Evolutionary conservation across 2,329 filamentous ascomycete species (phyloP).

Genomic region (Fusarium clavum): DNA sequence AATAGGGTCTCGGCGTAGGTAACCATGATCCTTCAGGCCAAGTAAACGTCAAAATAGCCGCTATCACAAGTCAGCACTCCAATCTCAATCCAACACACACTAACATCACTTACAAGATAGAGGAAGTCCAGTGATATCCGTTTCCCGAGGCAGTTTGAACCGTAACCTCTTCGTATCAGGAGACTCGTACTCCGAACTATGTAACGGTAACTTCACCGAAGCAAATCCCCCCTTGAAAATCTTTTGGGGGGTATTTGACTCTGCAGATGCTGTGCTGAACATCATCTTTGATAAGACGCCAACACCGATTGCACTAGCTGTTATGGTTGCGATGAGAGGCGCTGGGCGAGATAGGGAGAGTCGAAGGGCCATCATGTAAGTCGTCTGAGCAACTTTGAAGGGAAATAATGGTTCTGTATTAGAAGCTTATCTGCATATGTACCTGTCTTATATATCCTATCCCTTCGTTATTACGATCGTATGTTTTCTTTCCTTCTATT

Average conservation of each 20-base stretch:
- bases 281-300: slow-evolving; percentile 39
- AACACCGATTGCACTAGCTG: slow-evolving; percentile 30
- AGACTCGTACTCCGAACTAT: slow-evolving; percentile 65
- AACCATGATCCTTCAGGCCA: slow-evolving; percentile 67
- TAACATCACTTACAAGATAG: slow-evolving; percentile 57
- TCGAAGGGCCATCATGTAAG: slow-evolving; percentile 28
- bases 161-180: slow-evolving; percentile 69
- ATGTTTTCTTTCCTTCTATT: slow-evolving; percentile 4
- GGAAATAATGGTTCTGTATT: neutral
- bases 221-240: slow-evolving; percentile 53
- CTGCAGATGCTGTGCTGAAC: slow-evolving; percentile 38
- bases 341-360: slow-evolving; percentile 31
- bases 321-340: slow-evolving; percentile 41
- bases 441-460: neutral
- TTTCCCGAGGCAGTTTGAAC: slow-evolving; percentile 64
- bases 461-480: neutral
- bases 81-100: fast-evolving
- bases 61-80: slow-evolving; percentile 42
- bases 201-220: slow-evolving; percentile 61
- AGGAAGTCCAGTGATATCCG: slow-evolving; percentile 60
- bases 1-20: slow-evolving; percentile 74
- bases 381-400: neutral
- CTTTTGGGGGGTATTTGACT: slow-evolving; percentile 30
- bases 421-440: too few relatives aligned
- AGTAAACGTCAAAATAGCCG: slow-evolving; percentile 69